Percentiles rank a stretch among this genome's conserved stretches.
These are phyloP conservation scores for Verticillium nubilum DNA, from an alignment of 2,329 filamentous ascomycete species.

Conservation along the genomic window DNA sequence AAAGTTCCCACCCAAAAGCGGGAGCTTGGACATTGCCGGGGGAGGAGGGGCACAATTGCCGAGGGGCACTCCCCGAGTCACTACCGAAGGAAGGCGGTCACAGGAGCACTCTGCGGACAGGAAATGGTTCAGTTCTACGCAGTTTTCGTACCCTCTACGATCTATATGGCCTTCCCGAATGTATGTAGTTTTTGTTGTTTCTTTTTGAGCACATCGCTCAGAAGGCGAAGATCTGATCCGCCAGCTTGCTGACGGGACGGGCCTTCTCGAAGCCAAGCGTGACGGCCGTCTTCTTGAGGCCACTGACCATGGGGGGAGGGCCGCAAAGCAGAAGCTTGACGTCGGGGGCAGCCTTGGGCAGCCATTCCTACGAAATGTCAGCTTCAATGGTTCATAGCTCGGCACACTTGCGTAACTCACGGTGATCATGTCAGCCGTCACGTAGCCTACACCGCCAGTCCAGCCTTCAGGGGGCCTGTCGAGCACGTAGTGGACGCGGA, in stretches of 20 bases:
- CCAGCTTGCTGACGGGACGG: constrained; percentile 90
- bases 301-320: constrained; percentile 92
- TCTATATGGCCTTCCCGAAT: neutral
- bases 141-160: neutral
- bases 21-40: neutral
- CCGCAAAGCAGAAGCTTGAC: constrained; percentile 94
- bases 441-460: constrained; percentile 90
- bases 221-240: constrained; percentile 97
- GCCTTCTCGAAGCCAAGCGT: constrained; percentile 88
- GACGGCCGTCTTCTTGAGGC: constrained; percentile 94
- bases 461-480: constrained; percentile 93
- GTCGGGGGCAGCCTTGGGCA: constrained; percentile 77
- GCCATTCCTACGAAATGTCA: constrained; percentile 53
- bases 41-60: neutral
- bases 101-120: neutral
- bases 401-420: constrained; percentile 36
- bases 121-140: neutral
- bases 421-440: constrained; percentile 93
- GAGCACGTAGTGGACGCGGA: constrained; percentile 90
- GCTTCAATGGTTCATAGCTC: constrained; percentile 16
- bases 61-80: neutral
- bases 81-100: neutral
- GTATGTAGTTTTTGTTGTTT: neutral
- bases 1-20: constrained; percentile 2
- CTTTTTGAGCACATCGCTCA: constrained; percentile 16